Conservation (phyloP, 2,329 filamentous ascomycete genomes). For the Lachnellula suecica region DNA sequence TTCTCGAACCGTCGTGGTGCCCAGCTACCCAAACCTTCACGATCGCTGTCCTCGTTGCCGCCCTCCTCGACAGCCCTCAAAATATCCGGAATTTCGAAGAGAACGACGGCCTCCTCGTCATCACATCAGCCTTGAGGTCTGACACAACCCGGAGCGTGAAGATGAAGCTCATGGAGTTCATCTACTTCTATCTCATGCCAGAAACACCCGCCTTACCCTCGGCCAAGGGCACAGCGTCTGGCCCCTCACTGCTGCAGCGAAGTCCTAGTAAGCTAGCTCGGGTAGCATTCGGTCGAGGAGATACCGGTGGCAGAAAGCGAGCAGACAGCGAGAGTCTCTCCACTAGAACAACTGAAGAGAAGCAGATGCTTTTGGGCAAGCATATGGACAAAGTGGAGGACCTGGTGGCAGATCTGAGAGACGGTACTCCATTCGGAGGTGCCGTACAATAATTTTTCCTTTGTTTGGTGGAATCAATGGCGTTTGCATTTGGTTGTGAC, state of each 20-base stretch:
- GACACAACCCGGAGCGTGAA: conserved; percentile 86
- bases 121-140: conserved; percentile 91
- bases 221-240: conserved; percentile 44
- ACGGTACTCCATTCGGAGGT: conserved; percentile 72
- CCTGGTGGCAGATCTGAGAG: conserved; percentile 70
- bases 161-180: conserved; percentile 92
- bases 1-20: conserved; percentile 89
- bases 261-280: conserved; percentile 70
- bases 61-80: conserved; percentile 78
- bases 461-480: conserved; percentile 17
- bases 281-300: conserved; percentile 50
- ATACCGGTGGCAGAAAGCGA: conserved; percentile 33
- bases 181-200: conserved; percentile 98
- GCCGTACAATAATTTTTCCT: conserved; percentile 43
- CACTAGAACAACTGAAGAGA: conserved; percentile 62
- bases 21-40: conserved; percentile 89
- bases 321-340: conserved; percentile 36
- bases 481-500: conserved; percentile 10
- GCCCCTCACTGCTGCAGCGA: conserved; percentile 57
- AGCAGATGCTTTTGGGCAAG: conserved; percentile 61
- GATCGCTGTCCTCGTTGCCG: conserved; percentile 84
- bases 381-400: conserved; percentile 64
- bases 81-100: conserved; percentile 92
- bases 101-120: conserved; percentile 86
- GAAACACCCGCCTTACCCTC: conserved; percentile 65